Percentiles rank a stretch among this genome's conserved stretches.
These are phyloP conservation scores for Pseudopyricularia javanii DNA, from an alignment of 2,329 filamentous ascomycete species.

Conservation along the genomic window DNA sequence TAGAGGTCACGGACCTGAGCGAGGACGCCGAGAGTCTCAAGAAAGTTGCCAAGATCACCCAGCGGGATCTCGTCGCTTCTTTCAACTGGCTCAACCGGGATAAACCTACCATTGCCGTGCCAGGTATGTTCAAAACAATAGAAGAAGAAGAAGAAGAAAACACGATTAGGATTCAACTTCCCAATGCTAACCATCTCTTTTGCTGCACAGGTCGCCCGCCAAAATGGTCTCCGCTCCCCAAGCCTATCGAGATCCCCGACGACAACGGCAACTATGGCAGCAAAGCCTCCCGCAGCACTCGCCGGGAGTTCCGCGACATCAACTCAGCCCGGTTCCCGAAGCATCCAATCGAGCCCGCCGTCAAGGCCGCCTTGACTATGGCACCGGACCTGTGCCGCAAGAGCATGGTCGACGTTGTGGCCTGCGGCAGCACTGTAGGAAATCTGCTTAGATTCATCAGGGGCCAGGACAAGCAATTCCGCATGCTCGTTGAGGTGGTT, in stretches of 20 bases:
- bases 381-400: conserved; percentile 19
- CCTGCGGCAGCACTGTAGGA: conserved; percentile 47
- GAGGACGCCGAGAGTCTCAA: conserved; percentile 6
- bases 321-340: conserved; percentile 37
- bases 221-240: conserved; percentile 30
- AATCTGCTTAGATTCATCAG: conserved; percentile 46
- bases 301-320: conserved; percentile 35
- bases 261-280: conserved; percentile 24
- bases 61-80: conserved; percentile 16
- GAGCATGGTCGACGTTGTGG: conserved; percentile 38
- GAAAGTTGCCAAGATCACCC: conserved; percentile 11
- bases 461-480: conserved; percentile 33
- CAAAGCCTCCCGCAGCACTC: background rate
- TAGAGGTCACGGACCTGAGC: conserved; percentile 7
- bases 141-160: background rate
- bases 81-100: conserved; percentile 22
- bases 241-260: conserved; percentile 20
- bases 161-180: background rate
- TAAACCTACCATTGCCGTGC: conserved; percentile 16
- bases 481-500: conserved; percentile 44
- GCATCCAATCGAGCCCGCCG: conserved; percentile 37
- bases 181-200: background rate
- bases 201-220: conserved; percentile 30
- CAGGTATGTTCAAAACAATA: conserved; percentile 12
- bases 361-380: conserved; percentile 22